A percentile compares a stretch with the other conserved stretches of the same genome.
phyloP scores from a whole-genome alignment of 306 rosid species.

The Quercus variabilis region DNA sequence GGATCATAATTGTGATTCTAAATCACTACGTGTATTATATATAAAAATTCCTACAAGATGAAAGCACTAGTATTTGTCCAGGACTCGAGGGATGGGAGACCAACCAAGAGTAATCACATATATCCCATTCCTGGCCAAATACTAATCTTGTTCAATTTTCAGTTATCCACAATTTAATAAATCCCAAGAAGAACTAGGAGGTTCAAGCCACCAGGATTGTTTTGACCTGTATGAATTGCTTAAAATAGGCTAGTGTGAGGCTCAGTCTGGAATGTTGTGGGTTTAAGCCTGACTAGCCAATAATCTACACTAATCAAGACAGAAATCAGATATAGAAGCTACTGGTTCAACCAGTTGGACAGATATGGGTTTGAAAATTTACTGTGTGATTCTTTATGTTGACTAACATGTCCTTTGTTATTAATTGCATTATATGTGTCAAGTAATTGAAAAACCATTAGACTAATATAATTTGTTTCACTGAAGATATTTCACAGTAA shows the following conservation, averaged over 20 bases:
- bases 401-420: too few species aligned
- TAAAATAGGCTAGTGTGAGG: background rate
- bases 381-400: too few species aligned
- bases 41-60: background rate
- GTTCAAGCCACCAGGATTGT: too few species aligned
- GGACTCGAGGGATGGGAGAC: background rate
- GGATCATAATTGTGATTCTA: background rate
- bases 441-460: too few species aligned
- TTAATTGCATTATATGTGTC: too few species aligned
- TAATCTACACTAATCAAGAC: background rate
- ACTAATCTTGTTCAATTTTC: background rate
- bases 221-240: background rate
- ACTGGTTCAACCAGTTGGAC: background rate
- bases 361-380: too few species aligned
- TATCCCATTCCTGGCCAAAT: background rate
- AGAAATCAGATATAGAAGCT: background rate
- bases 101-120: background rate
- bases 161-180: background rate
- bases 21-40: background rate
- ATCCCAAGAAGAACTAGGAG: background rate
- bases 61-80: background rate
- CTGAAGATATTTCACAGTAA: too few species aligned
- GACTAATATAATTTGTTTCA: too few species aligned
- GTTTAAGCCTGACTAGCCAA: background rate
- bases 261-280: background rate